phyloP scores from a whole-genome alignment of 1,284 basidiomycete species.

The Marasmius oreades region DNA sequence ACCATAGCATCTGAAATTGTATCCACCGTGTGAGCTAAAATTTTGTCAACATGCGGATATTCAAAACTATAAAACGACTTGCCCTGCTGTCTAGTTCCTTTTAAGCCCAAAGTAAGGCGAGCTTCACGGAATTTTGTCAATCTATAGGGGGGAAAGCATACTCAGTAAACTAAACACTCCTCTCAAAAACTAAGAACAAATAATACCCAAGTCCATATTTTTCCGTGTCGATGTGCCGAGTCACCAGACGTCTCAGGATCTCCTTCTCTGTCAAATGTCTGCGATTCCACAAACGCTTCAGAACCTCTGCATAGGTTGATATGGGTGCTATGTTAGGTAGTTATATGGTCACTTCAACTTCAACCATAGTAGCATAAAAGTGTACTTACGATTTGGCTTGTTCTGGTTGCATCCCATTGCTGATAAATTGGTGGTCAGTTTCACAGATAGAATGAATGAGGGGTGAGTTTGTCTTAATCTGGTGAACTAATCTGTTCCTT shows the following conservation, averaged over 20 bases:
- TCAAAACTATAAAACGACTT: background rate
- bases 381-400: background rate
- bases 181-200: background rate
- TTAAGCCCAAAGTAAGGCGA: background rate
- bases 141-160: background rate
- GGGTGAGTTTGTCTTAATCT: background rate
- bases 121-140: background rate
- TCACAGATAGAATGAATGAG: background rate
- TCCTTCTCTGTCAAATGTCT: background rate
- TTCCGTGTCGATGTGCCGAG: background rate
- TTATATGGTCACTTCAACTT: too few species aligned
- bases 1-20: background rate
- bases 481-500: too few species aligned
- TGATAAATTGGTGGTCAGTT: background rate
- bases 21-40: background rate
- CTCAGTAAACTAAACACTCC: background rate
- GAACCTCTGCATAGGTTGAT: background rate
- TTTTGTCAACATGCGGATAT: background rate
- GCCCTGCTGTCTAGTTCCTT: background rate
- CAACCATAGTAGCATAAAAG: background rate
- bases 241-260: background rate
- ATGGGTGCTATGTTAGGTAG: background rate
- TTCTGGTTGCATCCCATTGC: background rate
- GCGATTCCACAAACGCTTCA: background rate
- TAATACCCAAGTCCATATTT: background rate